Percentiles rank a stretch among this genome's conserved stretches.
These are phyloP conservation scores for Gentiana straminea DNA, from an alignment of 257 asterid species.

Conservation along the genomic window DNA sequence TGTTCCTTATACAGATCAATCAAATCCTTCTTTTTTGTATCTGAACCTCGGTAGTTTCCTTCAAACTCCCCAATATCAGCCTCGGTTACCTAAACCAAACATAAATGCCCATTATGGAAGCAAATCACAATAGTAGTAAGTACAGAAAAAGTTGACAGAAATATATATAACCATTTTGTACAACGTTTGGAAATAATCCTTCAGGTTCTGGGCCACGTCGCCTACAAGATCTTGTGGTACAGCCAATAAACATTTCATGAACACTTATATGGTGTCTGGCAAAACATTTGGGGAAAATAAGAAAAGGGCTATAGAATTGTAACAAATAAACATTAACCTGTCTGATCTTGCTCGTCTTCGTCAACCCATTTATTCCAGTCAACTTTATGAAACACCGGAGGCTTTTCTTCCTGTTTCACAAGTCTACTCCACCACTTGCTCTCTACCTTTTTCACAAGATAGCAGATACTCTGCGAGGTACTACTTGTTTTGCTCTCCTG, in stretches of 20 bases:
- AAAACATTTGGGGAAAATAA: too few species aligned
- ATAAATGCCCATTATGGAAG: neutral
- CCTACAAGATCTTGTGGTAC: conserved; percentile 72
- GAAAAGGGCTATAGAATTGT: too few species aligned
- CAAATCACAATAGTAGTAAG: neutral
- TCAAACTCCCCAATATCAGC: conserved; percentile 89
- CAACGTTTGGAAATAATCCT: conserved; percentile 64
- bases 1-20: conserved; percentile 54
- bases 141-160: conserved; percentile 2
- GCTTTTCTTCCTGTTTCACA: conserved; percentile 40
- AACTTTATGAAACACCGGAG: conserved; percentile 55
- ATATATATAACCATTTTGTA: conserved; percentile 64
- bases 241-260: conserved; percentile 12
- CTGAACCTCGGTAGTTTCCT: conserved; percentile 88
- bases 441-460: too few species aligned
- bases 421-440: conserved; percentile 73
- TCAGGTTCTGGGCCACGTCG: conserved; percentile 63
- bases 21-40: conserved; percentile 69
- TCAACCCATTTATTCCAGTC: conserved; percentile 94
- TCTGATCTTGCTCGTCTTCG: conserved; percentile 58
- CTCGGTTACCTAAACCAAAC: conserved; percentile 51
- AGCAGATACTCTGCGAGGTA: too few species aligned
- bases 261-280: neutral
- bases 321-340: conserved; percentile 25
- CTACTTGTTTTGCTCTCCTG: too few species aligned